phyloP scores from a whole-genome alignment of 257 asterid genomes.

The Catharanthus roseus region DNA sequence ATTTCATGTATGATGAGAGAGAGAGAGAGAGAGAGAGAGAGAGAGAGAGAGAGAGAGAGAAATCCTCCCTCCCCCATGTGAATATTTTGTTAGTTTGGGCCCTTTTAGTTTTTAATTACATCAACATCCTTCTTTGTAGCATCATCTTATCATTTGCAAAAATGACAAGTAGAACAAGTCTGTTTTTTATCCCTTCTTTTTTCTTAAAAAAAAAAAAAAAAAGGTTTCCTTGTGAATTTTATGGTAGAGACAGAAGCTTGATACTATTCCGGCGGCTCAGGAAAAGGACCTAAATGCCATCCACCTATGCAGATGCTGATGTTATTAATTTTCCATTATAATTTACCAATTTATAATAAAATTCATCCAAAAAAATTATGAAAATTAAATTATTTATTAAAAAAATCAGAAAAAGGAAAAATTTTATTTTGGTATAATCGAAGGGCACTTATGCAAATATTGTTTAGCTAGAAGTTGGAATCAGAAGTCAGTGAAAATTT shows the following conservation, averaged over 20 bases:
- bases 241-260: not conserved
- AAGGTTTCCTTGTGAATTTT: not conserved
- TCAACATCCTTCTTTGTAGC: not conserved
- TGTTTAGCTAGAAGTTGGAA: too few species aligned
- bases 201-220: not conserved
- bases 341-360: too few species aligned
- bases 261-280: not conserved
- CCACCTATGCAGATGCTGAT: conserved; percentile 6
- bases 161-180: conserved; percentile 4
- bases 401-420: too few species aligned
- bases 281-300: conserved; percentile 23
- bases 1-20: too few species aligned
- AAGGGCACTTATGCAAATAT: too few species aligned
- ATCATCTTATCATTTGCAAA: conserved; percentile 13
- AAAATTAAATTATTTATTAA: too few species aligned
- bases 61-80: conserved; percentile 30
- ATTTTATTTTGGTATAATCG: too few species aligned
- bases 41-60: too few species aligned
- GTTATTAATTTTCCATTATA: not conserved
- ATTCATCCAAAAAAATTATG: too few species aligned
- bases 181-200: too few species aligned
- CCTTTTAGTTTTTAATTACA: conserved; percentile 16
- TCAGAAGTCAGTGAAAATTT: too few species aligned
- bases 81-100: conserved; percentile 19
- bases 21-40: too few species aligned